Evolutionary conservation across 805 yeast genomes (phyloP), one percentile per base, ranked within the genome.

Genomic region (Candida montana): DNA sequence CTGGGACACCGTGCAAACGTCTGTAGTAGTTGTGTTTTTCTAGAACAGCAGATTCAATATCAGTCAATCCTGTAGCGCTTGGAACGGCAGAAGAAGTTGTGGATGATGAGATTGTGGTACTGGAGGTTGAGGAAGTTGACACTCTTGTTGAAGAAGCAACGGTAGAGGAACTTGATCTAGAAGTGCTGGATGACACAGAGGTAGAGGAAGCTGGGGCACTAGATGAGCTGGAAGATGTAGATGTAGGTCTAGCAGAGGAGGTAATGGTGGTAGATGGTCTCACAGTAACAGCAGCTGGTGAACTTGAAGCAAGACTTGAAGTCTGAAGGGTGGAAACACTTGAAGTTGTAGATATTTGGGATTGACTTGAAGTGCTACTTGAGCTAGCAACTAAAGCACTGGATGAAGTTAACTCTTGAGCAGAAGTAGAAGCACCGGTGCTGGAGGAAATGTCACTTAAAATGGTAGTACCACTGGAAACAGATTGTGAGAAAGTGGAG

Each of bases 21-120:
- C 84, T 68, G 52, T 68, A 61, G 15, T 45, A 43, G 57, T 79
- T 80, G 58, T 77, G 82, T 35, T 67, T 72, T 35, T 63, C 64
- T 49, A 79, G 62, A 30, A 77, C 64, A 24, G 59, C 53, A 46
- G 55, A 51, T 21, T 72, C 69, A 44, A 71, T 64, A 41, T 57
- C 40, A 27, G 50, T 52, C 17, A 58, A 34, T 16, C 40, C 44
- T 11, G 11, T 18, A 13, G 29, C n/a, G 11, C 8, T 20, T 26
- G 37, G 20, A 26, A 12, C n/a, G 18, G 37, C 13, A 13, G 42
- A 4, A n/a, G 45, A 11, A 6, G 38, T 16, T n/a, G 39, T 6
- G 8, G 37, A 13, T 3, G 40, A 27, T 9, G 39, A 20, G 7
- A 40, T 17, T 4, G 40, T 26, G 7, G 46, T 21, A 5, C n/a